Conservation (phyloP, 768 basidiomycete species). For the Auricularia cornea region DNA sequence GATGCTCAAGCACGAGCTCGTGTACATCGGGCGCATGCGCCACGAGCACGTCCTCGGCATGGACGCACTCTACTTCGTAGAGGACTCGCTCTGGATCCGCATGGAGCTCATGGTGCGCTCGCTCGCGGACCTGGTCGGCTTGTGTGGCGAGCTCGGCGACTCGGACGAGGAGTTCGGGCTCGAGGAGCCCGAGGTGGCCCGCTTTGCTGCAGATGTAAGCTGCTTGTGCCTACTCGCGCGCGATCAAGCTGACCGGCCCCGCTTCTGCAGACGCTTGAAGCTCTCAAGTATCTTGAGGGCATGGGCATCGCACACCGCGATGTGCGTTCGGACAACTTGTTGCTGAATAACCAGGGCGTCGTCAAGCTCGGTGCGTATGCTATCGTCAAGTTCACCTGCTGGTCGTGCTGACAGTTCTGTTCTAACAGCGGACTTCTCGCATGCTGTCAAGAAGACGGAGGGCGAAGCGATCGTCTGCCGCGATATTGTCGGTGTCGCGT, state of each 20-base stretch:
- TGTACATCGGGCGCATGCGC: conserved; percentile 44
- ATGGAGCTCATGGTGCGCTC: conserved; percentile 91
- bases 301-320: conserved; percentile 74
- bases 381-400: background rate
- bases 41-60: conserved; percentile 58
- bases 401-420: background rate
- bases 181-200: conserved; percentile 59
- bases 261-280: conserved; percentile 46
- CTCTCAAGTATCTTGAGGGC: conserved; percentile 55
- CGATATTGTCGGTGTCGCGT: conserved; percentile 62
- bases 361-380: conserved; percentile 60
- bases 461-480: conserved; percentile 40
- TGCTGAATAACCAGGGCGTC: conserved; percentile 59
- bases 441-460: conserved; percentile 49
- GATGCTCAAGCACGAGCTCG: conserved; percentile 55
- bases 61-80: conserved; percentile 56
- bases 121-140: conserved; percentile 67
- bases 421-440: conserved; percentile 73
- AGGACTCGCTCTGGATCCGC: conserved; percentile 64
- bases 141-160: conserved; percentile 30
- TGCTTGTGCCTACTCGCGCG: conserved; percentile 5
- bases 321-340: conserved; percentile 73
- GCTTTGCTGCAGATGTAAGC: conserved; percentile 73
- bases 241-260: background rate
- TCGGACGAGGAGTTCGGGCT: conserved; percentile 45